A percentile compares a stretch with the other conserved stretches of the same genome.
phyloP scores from a whole-genome alignment of 2,329 filamentous ascomycete genomes.

The Ophiocordyceps camponoti-saundersi region DNA sequence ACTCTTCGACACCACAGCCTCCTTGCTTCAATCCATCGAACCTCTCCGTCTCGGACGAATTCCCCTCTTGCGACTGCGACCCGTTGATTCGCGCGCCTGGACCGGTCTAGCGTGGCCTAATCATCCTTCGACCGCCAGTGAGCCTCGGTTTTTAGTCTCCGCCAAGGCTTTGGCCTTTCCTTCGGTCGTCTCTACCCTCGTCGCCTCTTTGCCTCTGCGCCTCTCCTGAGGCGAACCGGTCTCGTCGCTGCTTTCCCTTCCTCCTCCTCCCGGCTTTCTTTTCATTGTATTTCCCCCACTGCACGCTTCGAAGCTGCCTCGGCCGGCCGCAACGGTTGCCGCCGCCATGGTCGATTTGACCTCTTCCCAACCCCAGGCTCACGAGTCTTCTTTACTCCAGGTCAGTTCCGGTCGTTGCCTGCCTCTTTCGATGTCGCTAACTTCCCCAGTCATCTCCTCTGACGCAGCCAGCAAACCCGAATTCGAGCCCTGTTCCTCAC shows the following conservation, averaged over 20 bases:
- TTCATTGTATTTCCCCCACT: neutral
- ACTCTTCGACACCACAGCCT: neutral
- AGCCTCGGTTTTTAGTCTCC: neutral
- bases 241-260: neutral
- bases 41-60: neutral
- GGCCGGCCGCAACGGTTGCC: slow-evolving; percentile 5
- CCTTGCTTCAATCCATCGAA: neutral
- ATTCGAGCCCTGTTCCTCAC: slow-evolving; percentile 25
- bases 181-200: neutral
- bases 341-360: slow-evolving; percentile 10
- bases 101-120: neutral
- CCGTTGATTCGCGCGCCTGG: neutral
- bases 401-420: slow-evolving; percentile 4
- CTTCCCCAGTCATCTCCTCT: slow-evolving; percentile 3
- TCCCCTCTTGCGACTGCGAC: neutral
- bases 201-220: neutral
- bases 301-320: slow-evolving; percentile 2
- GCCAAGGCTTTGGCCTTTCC: neutral
- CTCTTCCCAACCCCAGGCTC: slow-evolving; percentile 6
- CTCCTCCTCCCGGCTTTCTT: neutral
- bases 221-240: neutral
- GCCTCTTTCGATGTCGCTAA: neutral
- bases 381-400: slow-evolving; percentile 5
- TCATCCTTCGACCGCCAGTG: neutral
- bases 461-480: slow-evolving; percentile 13